A percentile compares a stretch with the other conserved stretches of the same genome.
phyloP scores from a whole-genome alignment of 208 protist species.

The Trypanosomatidae sp. region DNA sequence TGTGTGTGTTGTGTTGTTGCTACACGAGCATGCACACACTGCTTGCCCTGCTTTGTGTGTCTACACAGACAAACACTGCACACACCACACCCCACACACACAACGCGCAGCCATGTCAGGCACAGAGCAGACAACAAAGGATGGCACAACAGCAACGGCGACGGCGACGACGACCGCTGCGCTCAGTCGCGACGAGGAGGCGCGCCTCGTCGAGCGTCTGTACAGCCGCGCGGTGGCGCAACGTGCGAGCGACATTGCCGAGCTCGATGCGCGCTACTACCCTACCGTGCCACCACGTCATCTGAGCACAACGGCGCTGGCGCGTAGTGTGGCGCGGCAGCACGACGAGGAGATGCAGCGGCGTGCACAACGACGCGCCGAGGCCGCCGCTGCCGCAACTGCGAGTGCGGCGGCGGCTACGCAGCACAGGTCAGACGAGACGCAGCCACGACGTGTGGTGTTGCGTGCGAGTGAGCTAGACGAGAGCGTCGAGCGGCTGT shows the following conservation, averaged over 20 bases:
- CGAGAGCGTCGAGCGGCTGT: slow-evolving; percentile 41
- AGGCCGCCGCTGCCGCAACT: background rate
- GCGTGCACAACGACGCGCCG: slow-evolving; percentile 6
- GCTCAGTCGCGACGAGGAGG: slow-evolving; percentile 60
- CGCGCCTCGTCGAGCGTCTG: slow-evolving; percentile 41
- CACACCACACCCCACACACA: background rate
- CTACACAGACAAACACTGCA: too few species aligned
- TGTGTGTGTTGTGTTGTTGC: too few species aligned
- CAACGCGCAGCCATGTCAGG: background rate
- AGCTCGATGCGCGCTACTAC: slow-evolving; percentile 68
- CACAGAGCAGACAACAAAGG: background rate
- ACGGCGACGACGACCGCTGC: slow-evolving; percentile 11
- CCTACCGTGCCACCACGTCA: slow-evolving; percentile 19
- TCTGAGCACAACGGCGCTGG: slow-evolving; percentile 34
- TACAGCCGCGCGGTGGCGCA: slow-evolving; percentile 41
- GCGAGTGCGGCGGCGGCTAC: background rate
- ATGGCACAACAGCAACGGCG: background rate
- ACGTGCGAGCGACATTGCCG: slow-evolving; percentile 22
- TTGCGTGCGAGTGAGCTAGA: slow-evolving; percentile 20
- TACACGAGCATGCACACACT: too few species aligned
- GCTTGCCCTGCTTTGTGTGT: too few species aligned
- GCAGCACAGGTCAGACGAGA: background rate
- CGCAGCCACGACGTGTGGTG: background rate
- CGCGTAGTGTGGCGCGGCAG: slow-evolving; percentile 60
- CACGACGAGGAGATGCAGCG: slow-evolving; percentile 66